Percentiles rank a stretch among this genome's conserved stretches.
phyloP scores from a whole-genome alignment of 1,284 basidiomycete genomes.

The Sphaerobolus stellatus region DNA sequence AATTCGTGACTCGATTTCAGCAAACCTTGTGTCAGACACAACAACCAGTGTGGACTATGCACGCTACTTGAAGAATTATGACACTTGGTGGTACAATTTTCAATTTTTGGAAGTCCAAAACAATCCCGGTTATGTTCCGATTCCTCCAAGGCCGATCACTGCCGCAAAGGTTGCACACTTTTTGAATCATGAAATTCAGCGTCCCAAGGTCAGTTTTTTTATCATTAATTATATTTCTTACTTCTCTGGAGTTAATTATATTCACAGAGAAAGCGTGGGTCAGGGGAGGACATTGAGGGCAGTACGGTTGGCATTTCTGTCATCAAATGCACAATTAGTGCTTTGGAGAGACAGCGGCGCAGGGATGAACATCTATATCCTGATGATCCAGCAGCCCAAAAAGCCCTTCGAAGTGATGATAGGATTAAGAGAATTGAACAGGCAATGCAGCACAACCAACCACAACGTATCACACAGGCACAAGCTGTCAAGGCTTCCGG shows the following conservation, averaged over 20 bases:
- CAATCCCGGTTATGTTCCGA: constrained; percentile 1
- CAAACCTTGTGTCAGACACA: neutral
- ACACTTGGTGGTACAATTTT: constrained; percentile 14
- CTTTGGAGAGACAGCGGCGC: constrained; percentile 15
- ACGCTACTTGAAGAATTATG: constrained; percentile 14
- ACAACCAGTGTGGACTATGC: constrained; percentile 9
- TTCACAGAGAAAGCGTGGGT: neutral
- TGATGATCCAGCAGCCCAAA: constrained; percentile 8
- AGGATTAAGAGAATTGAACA: constrained; percentile 16
- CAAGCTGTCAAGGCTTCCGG: constrained; percentile 22
- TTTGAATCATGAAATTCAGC: constrained; percentile 20
- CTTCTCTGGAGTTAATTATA: too few relatives aligned
- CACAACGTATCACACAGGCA: constrained; percentile 11
- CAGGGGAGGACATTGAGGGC: neutral
- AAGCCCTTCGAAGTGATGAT: constrained; percentile 7
- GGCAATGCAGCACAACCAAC: constrained; percentile 15
- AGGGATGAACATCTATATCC: constrained; percentile 15
- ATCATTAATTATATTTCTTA: neutral
- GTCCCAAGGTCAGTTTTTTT: constrained; percentile 18
- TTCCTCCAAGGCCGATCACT: constrained; percentile 19
- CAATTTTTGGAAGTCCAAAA: constrained; percentile 2
- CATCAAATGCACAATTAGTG: constrained; percentile 17
- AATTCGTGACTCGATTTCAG: neutral
- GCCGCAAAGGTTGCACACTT: constrained; percentile 22
- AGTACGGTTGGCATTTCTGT: constrained; percentile 15